phyloP scores from a whole-genome alignment of 208 protist species.

The Trichomonas vaginalis region DNA sequence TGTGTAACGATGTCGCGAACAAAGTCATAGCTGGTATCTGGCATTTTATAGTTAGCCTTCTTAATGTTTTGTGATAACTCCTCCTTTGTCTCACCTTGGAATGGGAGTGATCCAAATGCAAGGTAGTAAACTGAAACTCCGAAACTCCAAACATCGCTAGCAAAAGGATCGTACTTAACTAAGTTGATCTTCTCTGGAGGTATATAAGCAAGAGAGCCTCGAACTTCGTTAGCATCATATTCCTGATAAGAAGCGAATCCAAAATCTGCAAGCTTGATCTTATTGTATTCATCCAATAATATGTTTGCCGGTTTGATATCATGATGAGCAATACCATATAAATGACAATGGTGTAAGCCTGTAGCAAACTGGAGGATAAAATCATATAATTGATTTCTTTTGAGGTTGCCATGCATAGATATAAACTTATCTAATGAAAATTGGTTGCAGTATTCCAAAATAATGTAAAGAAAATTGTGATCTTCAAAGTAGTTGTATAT shows the following conservation, averaged over 20 bases:
- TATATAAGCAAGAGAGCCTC: neutral
- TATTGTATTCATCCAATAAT: neutral
- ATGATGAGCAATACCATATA: neutral
- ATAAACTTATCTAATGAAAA: neutral
- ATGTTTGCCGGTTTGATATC: neutral
- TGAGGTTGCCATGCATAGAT: neutral
- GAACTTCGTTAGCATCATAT: neutral
- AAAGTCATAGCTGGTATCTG: neutral
- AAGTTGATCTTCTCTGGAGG: neutral
- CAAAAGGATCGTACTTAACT: neutral
- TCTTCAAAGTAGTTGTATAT: neutral
- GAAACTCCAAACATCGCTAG: neutral
- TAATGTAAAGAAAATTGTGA: neutral
- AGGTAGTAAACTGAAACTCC: neutral
- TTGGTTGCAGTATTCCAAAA: neutral
- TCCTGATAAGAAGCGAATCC: neutral
- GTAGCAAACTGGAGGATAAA: slow-evolving; percentile 52
- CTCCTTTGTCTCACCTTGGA: neutral
- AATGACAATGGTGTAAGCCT: neutral
- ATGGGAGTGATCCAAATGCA: neutral
- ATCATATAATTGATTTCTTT: slow-evolving; percentile 15
- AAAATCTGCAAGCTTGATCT: neutral
- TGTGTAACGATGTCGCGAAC: neutral
- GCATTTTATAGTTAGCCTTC: neutral
- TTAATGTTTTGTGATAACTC: neutral